Evolutionary conservation across 495 filamentous ascomycete genomes (phyloP), one percentile per base, ranked within the genome.

Genomic region (Trichoderma asperelloides): DNA sequence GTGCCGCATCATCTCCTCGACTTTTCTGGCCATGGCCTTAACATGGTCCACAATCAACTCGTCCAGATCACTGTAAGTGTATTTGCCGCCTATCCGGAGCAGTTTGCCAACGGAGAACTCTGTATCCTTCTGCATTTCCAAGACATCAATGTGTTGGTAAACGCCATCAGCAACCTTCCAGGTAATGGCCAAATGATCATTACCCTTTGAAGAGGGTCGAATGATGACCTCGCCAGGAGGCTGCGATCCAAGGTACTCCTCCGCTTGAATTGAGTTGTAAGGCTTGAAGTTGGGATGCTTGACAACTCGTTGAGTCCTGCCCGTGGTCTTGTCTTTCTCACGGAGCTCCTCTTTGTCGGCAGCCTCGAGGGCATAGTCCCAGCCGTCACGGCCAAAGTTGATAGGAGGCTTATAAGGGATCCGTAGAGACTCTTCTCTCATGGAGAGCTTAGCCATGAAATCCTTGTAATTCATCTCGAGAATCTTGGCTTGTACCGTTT

Each of bases 91-190:
- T 49, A 98, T 89, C 71, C 90, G 91, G 60, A 98, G 83, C 18
- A 86, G 86, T 66, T 85, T 87, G 39, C 96, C 95, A 15, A 97
- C 89, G 4, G 91, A 92, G 75, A 97, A 96, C 76, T 97, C 93
- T 64, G 90, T 97, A 70, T 94, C 92, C 78, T 98, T 98, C 78
- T 96, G 91, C 66, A 98, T 77, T 76, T 98, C 95, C 23, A 98
- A 85, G 41, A 98, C 96, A 75, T 98, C 96, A 66, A 98, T 91
- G 73, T 98, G 95, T 78, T 98, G 94, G 72, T 91, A 98, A 43
- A 97, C 86, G 67, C 89, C 89, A 70, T 98, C 91, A 0, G 91
- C 86, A n/a, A 98, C 92, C 78, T 98, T 98, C 95, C 95, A 98
- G 1, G 95, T 98, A 49, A 98, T 85, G 3, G 94, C 92, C 63